These are phyloP conservation scores for Penicillium corylophilum DNA, from an alignment of 2,329 filamentous ascomycete genomes.

Conservation along the genomic window DNA sequence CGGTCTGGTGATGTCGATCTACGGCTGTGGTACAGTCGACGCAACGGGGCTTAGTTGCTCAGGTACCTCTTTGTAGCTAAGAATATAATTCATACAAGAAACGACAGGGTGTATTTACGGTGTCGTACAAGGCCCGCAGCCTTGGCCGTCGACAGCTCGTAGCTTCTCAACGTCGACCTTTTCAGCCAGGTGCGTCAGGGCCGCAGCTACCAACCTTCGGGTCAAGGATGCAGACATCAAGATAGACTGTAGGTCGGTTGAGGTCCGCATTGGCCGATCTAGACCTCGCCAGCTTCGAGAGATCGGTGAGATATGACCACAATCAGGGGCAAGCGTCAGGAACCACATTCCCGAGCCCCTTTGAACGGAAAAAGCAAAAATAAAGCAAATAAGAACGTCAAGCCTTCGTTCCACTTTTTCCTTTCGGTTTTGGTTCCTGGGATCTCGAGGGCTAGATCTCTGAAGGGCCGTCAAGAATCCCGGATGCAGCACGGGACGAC, in stretches of 20 bases:
- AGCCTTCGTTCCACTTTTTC: not conserved
- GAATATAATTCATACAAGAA: not conserved
- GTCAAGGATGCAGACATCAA: slow-evolving; percentile 1
- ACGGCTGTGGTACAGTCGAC: not conserved
- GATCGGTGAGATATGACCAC: slow-evolving; percentile 6
- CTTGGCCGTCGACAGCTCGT: not conserved
- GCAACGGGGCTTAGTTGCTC: not conserved
- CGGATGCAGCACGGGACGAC: slow-evolving; percentile 3
- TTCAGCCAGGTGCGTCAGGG: slow-evolving; percentile 24
- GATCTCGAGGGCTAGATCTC: not conserved
- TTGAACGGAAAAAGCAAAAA: slow-evolving; percentile 6
- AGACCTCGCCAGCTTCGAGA: not conserved
- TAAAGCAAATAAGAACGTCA: not conserved
- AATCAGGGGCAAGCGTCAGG: slow-evolving; percentile 16
- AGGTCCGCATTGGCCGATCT: slow-evolving; percentile 13
- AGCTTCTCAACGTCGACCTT: slow-evolving; percentile 23
- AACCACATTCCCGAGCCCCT: slow-evolving; percentile 13
- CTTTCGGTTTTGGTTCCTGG: too few relatives aligned
- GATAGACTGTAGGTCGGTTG: not conserved
- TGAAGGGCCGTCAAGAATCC: not conserved
- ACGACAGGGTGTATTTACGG: slow-evolving; percentile 1
- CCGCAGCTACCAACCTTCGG: slow-evolving; percentile 11
- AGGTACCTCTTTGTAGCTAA: not conserved
- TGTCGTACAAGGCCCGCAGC: slow-evolving; percentile 5
- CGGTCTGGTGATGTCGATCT: slow-evolving; percentile 9